Evolutionary conservation across 2,329 filamentous ascomycete species (phyloP), one percentile per base, ranked within the genome.

Genomic region (Ceratocystis papillata): DNA sequence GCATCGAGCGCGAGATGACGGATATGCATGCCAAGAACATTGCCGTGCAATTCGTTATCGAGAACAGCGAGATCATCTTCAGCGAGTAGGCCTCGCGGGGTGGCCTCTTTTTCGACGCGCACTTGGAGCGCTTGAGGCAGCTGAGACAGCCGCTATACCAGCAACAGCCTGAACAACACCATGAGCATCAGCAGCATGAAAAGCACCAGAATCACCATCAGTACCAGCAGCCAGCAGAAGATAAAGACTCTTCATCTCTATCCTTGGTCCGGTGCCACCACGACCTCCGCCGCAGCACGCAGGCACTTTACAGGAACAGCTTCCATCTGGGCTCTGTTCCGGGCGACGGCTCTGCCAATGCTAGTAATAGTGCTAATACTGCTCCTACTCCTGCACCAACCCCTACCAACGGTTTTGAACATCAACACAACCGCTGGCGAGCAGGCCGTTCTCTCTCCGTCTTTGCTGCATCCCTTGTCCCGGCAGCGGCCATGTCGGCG

Each of bases 21-120:
- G 94, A 99, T 74, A 96, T 96, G 81, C 89, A 94, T 74, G 83
- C 87, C 71, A 96, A 97, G 81, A 96, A 96, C 71, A 82, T 88
- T 69, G 90, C 90, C 5, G 87, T 97, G 70, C 92, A 96, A 77
- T 96, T 94, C 72, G 81, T 99, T 73, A 88, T 97, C 70, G 93
- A 97, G 74, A 88, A 96, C 75, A 91, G 88, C 74, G 83, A 90
- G 72, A 83, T 82, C 70, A 88, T 96, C 68, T 97, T 96, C 74
- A 78, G 79, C 67, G 81, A 83, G 57, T 69, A 67, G 45, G 48
- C 37, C 62, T 65, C 62, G 65, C 65, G 57, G 64, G 59, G 50
- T 37, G 63, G 53, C 67, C 63, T 67, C 59, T 63, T 33, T 62
- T 33, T 59, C 41, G 59, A 37, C 60, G 28, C 55, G 28, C 50